Base-by-base conservation (phyloP, 768 basidiomycete genomes). In the Boletus speciosus region DNA sequence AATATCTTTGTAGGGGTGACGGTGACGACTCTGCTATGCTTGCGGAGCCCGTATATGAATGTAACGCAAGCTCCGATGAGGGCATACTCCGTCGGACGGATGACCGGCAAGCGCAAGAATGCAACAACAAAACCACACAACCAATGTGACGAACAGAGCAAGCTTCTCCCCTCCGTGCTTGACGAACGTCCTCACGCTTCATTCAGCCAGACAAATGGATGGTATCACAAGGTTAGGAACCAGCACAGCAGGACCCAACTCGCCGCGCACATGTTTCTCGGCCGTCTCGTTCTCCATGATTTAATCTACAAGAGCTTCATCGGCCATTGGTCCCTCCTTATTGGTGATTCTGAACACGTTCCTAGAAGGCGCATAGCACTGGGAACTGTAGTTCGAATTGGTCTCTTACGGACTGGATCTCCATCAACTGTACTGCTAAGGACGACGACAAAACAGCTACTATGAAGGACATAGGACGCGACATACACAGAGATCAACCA, bases 131-230 rank as follows among this genome's bases (percentile, higher is more conserved):
- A 84, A 19, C 71, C 87, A 59, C 93, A 61, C 83, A 84, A 19
- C 71, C 87, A 59, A 93, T 1, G 25, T 27, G 34, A 90, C 77
- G 66, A 96, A 83, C 95, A 97, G 81, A 4, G 92, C 90, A 1
- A 97, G 77, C 72, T 98, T 98, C 73, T 98, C 96, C 54, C 54
- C 95, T 77, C 96, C 96, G 98, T 1, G 96, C 96, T 70, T 97
- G 93, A 23, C 29, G 29, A 29, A 29, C 88, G 83, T 98, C 96
- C 58, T 87, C 70, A 10, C 95, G 87, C 74, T 98, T 97, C 93
- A 98, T 97, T 27, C 90, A 80, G 1, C 95, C 93, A 49, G 91
- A 57, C 66, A 80, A 84, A 78, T 79, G 12, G 79, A 83, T 0
- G 96, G 96, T 6, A 93, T 72, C 92, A 98, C 76, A 81, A 99